These are phyloP conservation scores for Corchorus olitorius DNA, from an alignment of 345 rosid species.

Conservation along the genomic window DNA sequence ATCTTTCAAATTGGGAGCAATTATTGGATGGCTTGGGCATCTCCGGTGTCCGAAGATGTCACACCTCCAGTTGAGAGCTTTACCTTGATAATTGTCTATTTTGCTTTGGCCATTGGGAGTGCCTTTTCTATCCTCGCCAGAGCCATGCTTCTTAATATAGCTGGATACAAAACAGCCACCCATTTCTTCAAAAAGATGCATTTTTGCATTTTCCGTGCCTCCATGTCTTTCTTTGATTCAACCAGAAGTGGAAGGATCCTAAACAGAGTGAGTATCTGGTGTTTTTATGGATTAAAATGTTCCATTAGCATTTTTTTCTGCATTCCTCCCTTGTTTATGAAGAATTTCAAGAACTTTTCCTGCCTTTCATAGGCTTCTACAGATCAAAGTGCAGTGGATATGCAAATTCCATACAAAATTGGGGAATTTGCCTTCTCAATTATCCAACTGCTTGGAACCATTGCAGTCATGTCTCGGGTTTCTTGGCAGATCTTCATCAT, in stretches of 20 bases:
- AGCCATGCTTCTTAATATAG: conserved; percentile 52
- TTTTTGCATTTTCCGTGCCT: conserved; percentile 63
- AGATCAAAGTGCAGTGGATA: conserved; percentile 70
- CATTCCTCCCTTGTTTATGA: background rate
- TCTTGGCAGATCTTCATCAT: conserved; percentile 79
- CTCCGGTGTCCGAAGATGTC: conserved; percentile 56
- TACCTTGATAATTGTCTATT: conserved; percentile 57
- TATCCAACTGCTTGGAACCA: conserved; percentile 66
- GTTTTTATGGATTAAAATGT: background rate
- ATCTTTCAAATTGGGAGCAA: conserved; percentile 77
- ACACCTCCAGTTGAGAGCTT: conserved; percentile 51
- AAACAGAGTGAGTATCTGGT: conserved; percentile 49
- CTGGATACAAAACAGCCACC: conserved; percentile 71
- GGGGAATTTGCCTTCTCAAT: conserved; percentile 48
- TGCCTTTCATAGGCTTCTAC: conserved; percentile 68
- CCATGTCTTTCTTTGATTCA: conserved; percentile 83
- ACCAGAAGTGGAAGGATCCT: conserved; percentile 79
- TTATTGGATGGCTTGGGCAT: conserved; percentile 90
- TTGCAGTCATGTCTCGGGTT: conserved; percentile 79
- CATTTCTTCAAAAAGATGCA: conserved; percentile 71
- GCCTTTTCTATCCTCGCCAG: conserved; percentile 58
- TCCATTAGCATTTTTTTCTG: background rate
- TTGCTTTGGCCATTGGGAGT: conserved; percentile 58
- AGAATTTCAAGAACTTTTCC: background rate
- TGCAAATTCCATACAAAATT: conserved; percentile 47